Base-by-base conservation (phyloP, 306 rosid genomes). In the Glycine tomentella region DNA sequence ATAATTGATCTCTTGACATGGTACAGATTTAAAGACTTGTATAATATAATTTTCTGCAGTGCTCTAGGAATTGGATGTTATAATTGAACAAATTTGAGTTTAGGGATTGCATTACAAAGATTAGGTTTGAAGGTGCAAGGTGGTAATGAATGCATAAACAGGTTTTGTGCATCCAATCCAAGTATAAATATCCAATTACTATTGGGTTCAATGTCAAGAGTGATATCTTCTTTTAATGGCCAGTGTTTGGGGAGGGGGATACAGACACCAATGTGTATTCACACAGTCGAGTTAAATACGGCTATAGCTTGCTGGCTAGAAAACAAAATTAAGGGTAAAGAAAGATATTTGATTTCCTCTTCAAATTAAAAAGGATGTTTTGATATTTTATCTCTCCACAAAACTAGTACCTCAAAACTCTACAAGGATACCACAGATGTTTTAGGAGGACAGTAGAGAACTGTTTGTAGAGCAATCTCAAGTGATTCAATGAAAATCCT, bases 121-220 rank as follows among this genome's bases (percentile, higher is more conserved):
- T 56, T 69, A 42, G 14, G 14, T 49, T 59, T 33, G 17, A 25
- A 20, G 14, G 71, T 71, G 17, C 46, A 71, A 63, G 38, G 40
- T 12, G 70, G 46, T 68, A 68, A 25, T 52, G 25, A 16, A 51
- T 51, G 57, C 48, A 8, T 49, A 70, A 7, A 72, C 38, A 73
- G 61, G 34, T 45, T 79, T 46, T 58, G 58, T 11, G 48, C 67
- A 73, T 71, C 55, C 55, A 63, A 73, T 72, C 57, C 49, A 53
- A 38, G 44, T 57, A 38, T 65, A 38, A 34, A 52, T 17, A 42
- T 72, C 65, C 66, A 72, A 13, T 45, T 25, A 10, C 36, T 36
- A 72, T 46, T 44, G 75, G 8, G 20, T 25, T 25, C 31, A 25
- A 25, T 25, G 31, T 25, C 31, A 25, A 25, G 31, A 25, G 31